These are phyloP conservation scores for Penicillium turbatum DNA, from an alignment of 495 filamentous ascomycete species.

Conservation along the genomic window DNA sequence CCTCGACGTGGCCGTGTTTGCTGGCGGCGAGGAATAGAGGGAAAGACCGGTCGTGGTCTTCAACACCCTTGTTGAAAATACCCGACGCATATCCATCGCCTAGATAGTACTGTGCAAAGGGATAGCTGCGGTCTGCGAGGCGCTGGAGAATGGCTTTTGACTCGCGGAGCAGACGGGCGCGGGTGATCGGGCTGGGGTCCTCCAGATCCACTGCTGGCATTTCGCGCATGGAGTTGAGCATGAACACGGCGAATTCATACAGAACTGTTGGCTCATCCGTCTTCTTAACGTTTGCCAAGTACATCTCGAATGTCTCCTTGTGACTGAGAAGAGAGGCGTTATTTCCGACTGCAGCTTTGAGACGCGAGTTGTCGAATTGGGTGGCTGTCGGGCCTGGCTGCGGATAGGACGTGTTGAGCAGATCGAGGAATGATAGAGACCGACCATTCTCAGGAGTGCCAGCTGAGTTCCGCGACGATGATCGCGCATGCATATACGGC, in stretches of 20 bases:
- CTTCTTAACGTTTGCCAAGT: conserved; percentile 93
- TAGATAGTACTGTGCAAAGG: conserved; percentile 96
- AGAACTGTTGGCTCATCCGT: conserved; percentile 81
- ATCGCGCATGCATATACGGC: conserved; percentile 48
- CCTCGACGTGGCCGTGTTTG: conserved; percentile 97
- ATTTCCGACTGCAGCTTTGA: conserved; percentile 73
- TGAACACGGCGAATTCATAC: conserved; percentile 93
- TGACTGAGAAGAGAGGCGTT: conserved; percentile 87
- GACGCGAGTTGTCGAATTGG: conserved; percentile 70
- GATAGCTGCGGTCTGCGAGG: conserved; percentile 79
- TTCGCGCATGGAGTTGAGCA: conserved; percentile 81
- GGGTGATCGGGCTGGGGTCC: conserved; percentile 42
- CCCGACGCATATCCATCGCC: conserved; percentile 92
- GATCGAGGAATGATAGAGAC: conserved; percentile 76
- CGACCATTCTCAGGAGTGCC: conserved; percentile 66
- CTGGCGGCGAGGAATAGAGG: conserved; percentile 87
- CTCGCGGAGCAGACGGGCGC: conserved; percentile 73
- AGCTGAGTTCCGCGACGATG: conserved; percentile 56
- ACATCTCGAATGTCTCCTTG: conserved; percentile 94
- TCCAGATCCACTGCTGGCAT: conserved; percentile 39
- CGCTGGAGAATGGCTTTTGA: conserved; percentile 83
- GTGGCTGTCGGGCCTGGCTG: conserved; percentile 72
- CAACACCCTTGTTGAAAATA: conserved; percentile 86
- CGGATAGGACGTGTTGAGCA: conserved; percentile 84
- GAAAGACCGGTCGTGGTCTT: conserved; percentile 87